These are phyloP conservation scores for Cardamine chenopodiifolia DNA, from an alignment of 345 rosid genomes.

Conservation along the genomic window DNA sequence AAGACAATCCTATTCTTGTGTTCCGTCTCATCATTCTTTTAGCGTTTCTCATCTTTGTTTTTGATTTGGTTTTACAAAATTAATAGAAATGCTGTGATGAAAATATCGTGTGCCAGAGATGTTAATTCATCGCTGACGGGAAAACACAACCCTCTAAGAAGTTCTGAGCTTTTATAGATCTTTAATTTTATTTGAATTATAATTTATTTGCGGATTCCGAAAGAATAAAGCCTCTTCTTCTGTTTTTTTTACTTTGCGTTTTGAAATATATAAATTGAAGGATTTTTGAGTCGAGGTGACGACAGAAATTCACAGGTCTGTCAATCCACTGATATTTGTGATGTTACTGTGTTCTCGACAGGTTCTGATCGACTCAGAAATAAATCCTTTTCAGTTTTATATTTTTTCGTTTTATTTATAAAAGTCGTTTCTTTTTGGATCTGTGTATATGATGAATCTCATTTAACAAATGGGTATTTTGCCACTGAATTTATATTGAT, in stretches of 20 bases:
- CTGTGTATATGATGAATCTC: conserved; percentile 36
- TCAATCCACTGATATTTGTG: conserved; percentile 41
- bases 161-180: conserved; percentile 40
- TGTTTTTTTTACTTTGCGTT: not conserved
- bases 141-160: conserved; percentile 46
- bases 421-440: not conserved
- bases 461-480: conserved; percentile 35
- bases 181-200: not conserved
- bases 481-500: conserved; percentile 39
- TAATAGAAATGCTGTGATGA: conserved; percentile 24
- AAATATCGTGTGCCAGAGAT: conserved; percentile 37
- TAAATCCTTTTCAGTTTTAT: not conserved
- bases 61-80: not conserved
- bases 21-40: not conserved
- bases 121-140: conserved; percentile 35
- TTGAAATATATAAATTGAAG: not conserved
- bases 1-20: not conserved
- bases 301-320: conserved; percentile 43
- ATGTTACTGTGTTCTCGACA: conserved; percentile 42
- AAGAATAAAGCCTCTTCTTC: not conserved
- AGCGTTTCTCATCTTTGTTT: not conserved
- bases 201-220: not conserved
- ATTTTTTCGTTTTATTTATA: not conserved
- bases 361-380: conserved; percentile 35
- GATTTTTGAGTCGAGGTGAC: conserved; percentile 34